phyloP scores from a whole-genome alignment of 2,329 filamentous ascomycete genomes.

The Xylaria sp. region DNA sequence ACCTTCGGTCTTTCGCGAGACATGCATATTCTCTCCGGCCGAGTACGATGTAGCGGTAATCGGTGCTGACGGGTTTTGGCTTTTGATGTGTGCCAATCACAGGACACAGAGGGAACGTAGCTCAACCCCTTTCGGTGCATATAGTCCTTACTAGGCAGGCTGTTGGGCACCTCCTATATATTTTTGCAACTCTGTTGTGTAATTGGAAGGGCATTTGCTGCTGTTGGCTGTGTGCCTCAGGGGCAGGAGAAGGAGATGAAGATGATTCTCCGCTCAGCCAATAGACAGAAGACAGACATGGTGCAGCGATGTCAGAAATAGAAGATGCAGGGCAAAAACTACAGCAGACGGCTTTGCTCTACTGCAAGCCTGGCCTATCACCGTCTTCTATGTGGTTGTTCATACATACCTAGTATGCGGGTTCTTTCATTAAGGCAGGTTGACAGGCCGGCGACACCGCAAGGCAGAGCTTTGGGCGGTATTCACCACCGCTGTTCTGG shows the following conservation, averaged over 20 bases:
- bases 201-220: background rate
- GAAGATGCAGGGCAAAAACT: conserved; percentile 15
- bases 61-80: conserved; percentile 21
- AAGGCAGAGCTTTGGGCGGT: conserved; percentile 35
- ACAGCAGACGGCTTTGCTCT: conserved; percentile 20
- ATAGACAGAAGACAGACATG: conserved; percentile 9
- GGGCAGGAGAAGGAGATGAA: background rate
- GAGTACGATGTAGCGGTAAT: conserved; percentile 25
- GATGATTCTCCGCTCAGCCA: conserved; percentile 4
- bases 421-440: conserved; percentile 24
- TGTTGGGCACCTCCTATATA: conserved; percentile 14
- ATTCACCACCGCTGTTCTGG: conserved; percentile 7
- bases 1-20: conserved; percentile 38
- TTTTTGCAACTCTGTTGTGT: conserved; percentile 20
- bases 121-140: conserved; percentile 10
- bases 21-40: conserved; percentile 36
- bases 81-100: conserved; percentile 21
- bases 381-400: background rate
- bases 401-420: conserved; percentile 18
- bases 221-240: conserved; percentile 24
- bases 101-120: background rate
- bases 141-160: conserved; percentile 25
- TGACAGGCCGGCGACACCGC: conserved; percentile 34
- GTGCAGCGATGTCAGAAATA: conserved; percentile 23
- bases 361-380: conserved; percentile 24